These are phyloP conservation scores for Pythium diclinum DNA, from an alignment of 352 stramenopile species.

Conservation along the genomic window DNA sequence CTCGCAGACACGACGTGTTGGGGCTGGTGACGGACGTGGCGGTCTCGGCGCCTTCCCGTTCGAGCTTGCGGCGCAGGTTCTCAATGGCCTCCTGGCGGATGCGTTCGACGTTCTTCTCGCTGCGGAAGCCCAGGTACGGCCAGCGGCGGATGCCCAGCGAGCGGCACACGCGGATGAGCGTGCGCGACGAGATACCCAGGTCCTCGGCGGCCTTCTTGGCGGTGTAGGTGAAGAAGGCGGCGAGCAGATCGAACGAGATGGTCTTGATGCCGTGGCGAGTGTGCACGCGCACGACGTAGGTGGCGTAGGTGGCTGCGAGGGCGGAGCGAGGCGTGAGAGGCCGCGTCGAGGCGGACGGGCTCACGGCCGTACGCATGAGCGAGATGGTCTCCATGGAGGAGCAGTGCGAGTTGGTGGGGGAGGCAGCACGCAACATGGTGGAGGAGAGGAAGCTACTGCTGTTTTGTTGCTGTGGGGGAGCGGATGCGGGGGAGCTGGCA, in stretches of 20 bases:
- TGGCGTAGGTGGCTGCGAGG: constrained; percentile 21
- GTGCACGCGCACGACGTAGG: constrained; percentile 16
- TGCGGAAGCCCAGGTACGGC: constrained; percentile 78
- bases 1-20: constrained; percentile 49
- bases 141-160: constrained; percentile 73
- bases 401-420: neutral
- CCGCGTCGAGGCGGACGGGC: neutral
- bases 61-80: constrained; percentile 69
- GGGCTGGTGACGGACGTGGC: constrained; percentile 28
- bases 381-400: constrained; percentile 19
- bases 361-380: constrained; percentile 5
- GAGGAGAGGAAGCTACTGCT: neutral
- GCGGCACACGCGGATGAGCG: constrained; percentile 72
- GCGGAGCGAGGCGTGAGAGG: constrained; percentile 15
- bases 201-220: constrained; percentile 75
- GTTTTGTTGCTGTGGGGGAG: neutral
- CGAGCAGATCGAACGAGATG: constrained; percentile 69
- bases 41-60: constrained; percentile 38
- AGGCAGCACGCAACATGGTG: constrained; percentile 10
- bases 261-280: constrained; percentile 51
- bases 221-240: constrained; percentile 65
- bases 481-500: constrained; percentile 1
- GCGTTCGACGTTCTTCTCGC: constrained; percentile 76
- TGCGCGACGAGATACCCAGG: constrained; percentile 73
- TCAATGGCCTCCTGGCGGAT: constrained; percentile 75